Percentiles rank a stretch among this genome's conserved stretches.
phyloP scores from a whole-genome alignment of 1,284 basidiomycete species.

The Fomes fomentarius region DNA sequence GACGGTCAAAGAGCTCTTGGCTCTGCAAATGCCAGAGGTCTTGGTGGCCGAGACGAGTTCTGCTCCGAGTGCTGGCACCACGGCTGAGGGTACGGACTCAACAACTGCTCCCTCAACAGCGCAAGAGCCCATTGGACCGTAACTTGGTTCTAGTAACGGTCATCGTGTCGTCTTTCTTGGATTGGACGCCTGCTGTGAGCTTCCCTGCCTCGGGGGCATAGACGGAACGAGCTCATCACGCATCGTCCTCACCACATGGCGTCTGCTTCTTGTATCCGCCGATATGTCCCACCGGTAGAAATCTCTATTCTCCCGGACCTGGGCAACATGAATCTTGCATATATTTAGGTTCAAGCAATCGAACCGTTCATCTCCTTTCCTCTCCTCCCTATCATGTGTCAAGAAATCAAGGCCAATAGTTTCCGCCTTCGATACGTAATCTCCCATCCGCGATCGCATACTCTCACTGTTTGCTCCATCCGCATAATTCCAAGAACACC shows the following conservation, averaged over 20 bases:
- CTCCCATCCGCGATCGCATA: slow-evolving; percentile 4
- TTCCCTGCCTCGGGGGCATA: background rate
- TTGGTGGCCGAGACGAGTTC: slow-evolving; percentile 5
- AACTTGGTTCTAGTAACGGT: background rate
- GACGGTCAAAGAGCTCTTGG: background rate
- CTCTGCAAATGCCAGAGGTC: background rate
- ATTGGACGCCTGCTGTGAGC: background rate
- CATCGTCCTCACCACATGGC: background rate
- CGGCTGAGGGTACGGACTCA: background rate
- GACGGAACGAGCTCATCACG: background rate
- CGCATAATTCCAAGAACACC: slow-evolving; percentile 8
- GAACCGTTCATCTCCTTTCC: background rate
- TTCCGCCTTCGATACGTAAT: slow-evolving; percentile 22
- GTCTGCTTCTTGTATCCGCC: too few species aligned
- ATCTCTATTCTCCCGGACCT: too few species aligned
- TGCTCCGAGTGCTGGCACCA: background rate
- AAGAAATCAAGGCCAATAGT: slow-evolving; percentile 25
- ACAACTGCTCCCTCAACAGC: background rate
- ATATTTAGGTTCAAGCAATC: too few species aligned
- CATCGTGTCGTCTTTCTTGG: background rate
- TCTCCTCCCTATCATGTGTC: slow-evolving; percentile 8
- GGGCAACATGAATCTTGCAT: slow-evolving; percentile 14
- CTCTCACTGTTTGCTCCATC: slow-evolving; percentile 4
- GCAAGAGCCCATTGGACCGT: background rate
- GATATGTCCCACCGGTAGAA: too few species aligned